Evolutionary conservation across 176 grass and related monocot genomes (phyloP).

Genomic region (Phoenix dactylifera): DNA sequence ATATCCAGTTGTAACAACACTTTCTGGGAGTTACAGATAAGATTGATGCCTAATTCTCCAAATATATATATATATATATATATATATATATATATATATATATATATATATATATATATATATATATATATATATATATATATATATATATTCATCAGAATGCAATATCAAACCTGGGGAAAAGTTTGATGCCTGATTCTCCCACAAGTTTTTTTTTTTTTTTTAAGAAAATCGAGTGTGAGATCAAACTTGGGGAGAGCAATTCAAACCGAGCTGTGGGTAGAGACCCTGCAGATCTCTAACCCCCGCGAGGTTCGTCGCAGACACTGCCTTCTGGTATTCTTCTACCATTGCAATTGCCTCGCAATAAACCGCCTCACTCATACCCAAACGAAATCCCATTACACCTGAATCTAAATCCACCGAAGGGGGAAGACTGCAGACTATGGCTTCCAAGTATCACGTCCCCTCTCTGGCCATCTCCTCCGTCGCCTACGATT

Average conservation of each 20-base stretch:
- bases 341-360: slow-evolving; percentile 82
- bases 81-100: too few species aligned
- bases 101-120: too few species aligned
- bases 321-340: slow-evolving; percentile 55
- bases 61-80: too few species aligned
- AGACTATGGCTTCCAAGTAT: slow-evolving; percentile 90
- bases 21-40: too few species aligned
- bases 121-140: too few species aligned
- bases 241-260: slow-evolving; percentile 52
- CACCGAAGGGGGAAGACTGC: slow-evolving; percentile 7
- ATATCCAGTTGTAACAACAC: too few species aligned
- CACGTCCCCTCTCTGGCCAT: slow-evolving; percentile 59
- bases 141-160: too few species aligned
- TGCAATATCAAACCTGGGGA: too few species aligned
- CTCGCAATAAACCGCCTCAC: slow-evolving; percentile 77
- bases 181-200: too few species aligned
- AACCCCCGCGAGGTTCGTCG: slow-evolving; percentile 29
- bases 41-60: too few species aligned
- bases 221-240: not conserved
- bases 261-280: slow-evolving; percentile 48
- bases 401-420: not conserved
- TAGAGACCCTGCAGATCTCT: slow-evolving; percentile 30
- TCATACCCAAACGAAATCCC: too few species aligned
- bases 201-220: not conserved
- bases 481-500: slow-evolving; percentile 71